A percentile compares a stretch with the other conserved stretches of the same genome.
These are phyloP conservation scores for Angomonas ambiguus DNA, from an alignment of 208 protist species.

Conservation along the genomic window DNA sequence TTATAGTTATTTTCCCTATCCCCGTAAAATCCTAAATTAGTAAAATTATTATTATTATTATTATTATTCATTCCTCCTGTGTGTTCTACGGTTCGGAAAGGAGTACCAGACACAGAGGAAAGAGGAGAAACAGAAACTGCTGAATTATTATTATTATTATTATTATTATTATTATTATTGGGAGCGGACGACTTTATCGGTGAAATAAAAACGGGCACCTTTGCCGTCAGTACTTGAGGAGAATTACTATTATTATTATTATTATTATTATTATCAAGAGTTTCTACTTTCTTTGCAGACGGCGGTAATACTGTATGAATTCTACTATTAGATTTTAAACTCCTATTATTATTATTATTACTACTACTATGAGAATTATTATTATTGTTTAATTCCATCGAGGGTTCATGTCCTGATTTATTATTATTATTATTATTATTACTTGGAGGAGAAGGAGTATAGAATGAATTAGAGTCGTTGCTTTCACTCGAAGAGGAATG, in stretches of 20 bases:
- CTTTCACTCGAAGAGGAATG: too few relatives aligned
- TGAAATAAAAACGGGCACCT: not conserved
- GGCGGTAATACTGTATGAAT: too few relatives aligned
- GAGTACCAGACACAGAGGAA: not conserved
- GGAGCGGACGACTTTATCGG: not conserved
- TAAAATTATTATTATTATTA: conserved; percentile 2
- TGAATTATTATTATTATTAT: conserved; percentile 2
- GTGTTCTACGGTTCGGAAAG: not conserved
- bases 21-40: not conserved
- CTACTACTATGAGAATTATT: conserved; percentile 1
- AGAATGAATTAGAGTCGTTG: not conserved
- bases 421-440: not conserved
- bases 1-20: too few relatives aligned
- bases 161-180: conserved; percentile 2
- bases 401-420: not conserved
- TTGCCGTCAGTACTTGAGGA: not conserved
- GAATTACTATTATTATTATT: conserved; percentile 1
- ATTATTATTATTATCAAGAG: too few relatives aligned
- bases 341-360: too few relatives aligned
- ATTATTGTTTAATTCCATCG: not conserved
- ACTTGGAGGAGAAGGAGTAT: not conserved
- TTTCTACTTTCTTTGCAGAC: too few relatives aligned
- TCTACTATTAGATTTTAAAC: too few relatives aligned
- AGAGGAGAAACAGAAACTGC: not conserved
- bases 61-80: not conserved